These are phyloP conservation scores for Cladobotryum protrusum DNA, from an alignment of 2,329 filamentous ascomycete species.

Conservation along the genomic window DNA sequence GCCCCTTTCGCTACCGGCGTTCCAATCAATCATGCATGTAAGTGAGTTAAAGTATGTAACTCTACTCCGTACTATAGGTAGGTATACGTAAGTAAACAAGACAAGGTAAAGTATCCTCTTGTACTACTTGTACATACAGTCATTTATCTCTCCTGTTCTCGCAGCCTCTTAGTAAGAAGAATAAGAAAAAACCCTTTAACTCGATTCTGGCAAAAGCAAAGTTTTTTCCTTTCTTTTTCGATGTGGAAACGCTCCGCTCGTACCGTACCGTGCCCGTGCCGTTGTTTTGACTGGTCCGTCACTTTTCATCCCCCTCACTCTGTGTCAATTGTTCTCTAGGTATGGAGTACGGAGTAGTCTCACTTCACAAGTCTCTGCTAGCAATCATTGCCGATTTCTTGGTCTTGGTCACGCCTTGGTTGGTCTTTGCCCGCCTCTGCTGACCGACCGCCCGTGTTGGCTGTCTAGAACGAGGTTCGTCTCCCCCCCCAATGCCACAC, in stretches of 20 bases:
- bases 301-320: background rate
- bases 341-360: background rate
- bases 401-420: background rate
- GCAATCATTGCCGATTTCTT: conserved; percentile 7
- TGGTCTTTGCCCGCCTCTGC: background rate
- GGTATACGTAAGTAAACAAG: background rate
- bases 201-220: background rate
- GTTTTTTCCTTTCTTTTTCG: too few relatives aligned
- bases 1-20: background rate
- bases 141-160: background rate
- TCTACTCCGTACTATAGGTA: background rate
- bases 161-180: background rate
- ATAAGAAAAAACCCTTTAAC: background rate
- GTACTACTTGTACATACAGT: too few relatives aligned
- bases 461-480: background rate
- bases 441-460: background rate
- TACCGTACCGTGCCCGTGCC: conserved; percentile 13
- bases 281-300: conserved; percentile 2
- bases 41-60: too few relatives aligned
- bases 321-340: background rate
- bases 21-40: background rate
- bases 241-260: conserved; percentile 14
- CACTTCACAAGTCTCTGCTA: background rate
- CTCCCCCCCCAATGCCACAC: background rate
- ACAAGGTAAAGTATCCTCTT: too few relatives aligned